phyloP scores from a whole-genome alignment of 1,284 basidiomycete species.

The Anthracocystis walkeri region DNA sequence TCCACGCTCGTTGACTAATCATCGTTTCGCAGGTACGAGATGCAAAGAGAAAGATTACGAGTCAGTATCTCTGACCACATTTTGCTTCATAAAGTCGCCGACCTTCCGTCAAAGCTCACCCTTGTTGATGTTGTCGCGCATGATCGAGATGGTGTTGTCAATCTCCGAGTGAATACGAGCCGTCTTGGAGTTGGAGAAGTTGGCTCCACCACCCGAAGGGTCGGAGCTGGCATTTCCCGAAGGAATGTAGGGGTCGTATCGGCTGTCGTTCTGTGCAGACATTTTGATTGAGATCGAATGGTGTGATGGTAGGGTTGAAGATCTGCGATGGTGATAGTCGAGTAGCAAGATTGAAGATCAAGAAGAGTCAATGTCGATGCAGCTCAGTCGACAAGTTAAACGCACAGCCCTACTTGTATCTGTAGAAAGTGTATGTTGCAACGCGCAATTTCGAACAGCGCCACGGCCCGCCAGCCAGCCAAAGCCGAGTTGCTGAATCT shows the following conservation, averaged over 20 bases:
- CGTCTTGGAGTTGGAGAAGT: constrained; percentile 62
- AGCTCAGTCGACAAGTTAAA: too few species aligned
- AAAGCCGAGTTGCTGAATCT: not conserved
- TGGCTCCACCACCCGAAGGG: constrained; percentile 48
- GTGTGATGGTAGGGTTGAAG: not conserved
- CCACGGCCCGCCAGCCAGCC: not conserved
- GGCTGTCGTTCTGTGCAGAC: constrained; percentile 55
- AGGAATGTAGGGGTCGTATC: constrained; percentile 68
- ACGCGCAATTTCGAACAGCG: too few species aligned
- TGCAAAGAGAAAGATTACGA: not conserved
- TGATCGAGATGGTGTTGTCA: constrained; percentile 77
- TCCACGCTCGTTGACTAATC: constrained; percentile 88
- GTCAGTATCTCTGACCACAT: not conserved
- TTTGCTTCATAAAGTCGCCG: not conserved
- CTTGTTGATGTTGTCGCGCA: constrained; percentile 89
- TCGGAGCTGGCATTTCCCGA: constrained; percentile 56
- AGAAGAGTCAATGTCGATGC: too few species aligned
- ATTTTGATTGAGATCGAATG: constrained; percentile 16
- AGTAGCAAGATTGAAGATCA: not conserved
- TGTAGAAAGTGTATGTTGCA: too few species aligned
- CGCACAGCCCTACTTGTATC: too few species aligned
- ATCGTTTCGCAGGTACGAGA: not conserved
- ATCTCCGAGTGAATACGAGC: constrained; percentile 68
- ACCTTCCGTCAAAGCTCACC: constrained; percentile 20
- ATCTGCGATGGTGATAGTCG: constrained; percentile 12